Conservation (phyloP, 177 flowering plant genomes). For the Tripterygium wilfordii region DNA sequence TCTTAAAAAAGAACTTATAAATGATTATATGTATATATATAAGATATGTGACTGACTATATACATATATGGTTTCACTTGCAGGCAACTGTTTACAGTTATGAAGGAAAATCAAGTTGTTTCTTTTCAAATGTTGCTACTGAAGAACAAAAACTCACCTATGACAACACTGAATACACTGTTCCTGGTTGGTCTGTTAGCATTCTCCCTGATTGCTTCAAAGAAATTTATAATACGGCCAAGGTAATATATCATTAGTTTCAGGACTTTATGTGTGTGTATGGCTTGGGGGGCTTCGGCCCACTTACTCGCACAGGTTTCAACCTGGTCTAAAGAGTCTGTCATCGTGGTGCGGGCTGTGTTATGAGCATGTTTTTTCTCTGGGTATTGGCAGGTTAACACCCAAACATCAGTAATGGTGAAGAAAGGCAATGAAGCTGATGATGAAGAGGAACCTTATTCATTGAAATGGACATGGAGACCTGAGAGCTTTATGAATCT, state of each 20-base stretch:
- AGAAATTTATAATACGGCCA: slow-evolving; percentile 31
- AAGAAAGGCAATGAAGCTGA: slow-evolving; percentile 10
- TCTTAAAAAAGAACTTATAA: too few species aligned
- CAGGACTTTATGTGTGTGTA: not conserved
- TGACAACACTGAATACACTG: not conserved
- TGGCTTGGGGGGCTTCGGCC: too few species aligned
- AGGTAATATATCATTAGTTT: slow-evolving; percentile 13
- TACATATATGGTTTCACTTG: too few species aligned
- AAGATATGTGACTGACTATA: not conserved
- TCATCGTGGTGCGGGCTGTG: not conserved
- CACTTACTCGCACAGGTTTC: too few species aligned
- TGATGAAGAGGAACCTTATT: slow-evolving; percentile 3
- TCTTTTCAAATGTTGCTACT: slow-evolving; percentile 15
- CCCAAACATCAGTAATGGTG: slow-evolving; percentile 20
- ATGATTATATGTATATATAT: not conserved
- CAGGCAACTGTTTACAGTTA: slow-evolving; percentile 16
- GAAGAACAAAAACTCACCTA: slow-evolving; percentile 2
- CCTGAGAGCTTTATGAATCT: slow-evolving; percentile 3
- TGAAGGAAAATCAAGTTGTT: slow-evolving; percentile 16
- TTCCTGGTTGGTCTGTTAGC: slow-evolving; percentile 34
- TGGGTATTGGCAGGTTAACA: slow-evolving; percentile 15
- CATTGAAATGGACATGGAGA: slow-evolving; percentile 19
- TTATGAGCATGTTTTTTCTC: not conserved
- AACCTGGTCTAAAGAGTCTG: too few species aligned
- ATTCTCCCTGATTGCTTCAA: slow-evolving; percentile 27